phyloP scores from a whole-genome alignment of 225 moss, liverwort and hornwort species.

The Pseudoscleropodium purum region DNA sequence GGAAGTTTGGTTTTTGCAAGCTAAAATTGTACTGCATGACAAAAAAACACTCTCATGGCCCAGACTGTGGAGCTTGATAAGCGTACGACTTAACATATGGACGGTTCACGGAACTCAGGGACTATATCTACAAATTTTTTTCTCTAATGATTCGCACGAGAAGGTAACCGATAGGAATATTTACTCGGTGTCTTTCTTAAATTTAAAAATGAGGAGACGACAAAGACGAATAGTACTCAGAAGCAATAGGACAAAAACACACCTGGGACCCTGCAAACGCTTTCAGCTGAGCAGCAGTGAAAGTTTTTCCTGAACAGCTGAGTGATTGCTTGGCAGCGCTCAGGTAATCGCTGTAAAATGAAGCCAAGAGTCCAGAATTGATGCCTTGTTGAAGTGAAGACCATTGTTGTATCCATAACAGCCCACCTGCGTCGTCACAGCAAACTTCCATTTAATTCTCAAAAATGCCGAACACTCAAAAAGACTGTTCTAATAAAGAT shows the following conservation, averaged over 20 bases:
- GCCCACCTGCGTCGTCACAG: constrained; percentile 49
- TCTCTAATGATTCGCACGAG: neutral
- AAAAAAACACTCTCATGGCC: too few species aligned
- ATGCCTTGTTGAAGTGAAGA: constrained; percentile 60
- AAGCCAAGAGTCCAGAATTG: constrained; percentile 69
- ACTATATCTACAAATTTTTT: neutral
- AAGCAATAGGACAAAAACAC: neutral
- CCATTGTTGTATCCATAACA: constrained; percentile 70
- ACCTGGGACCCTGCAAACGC: constrained; percentile 82
- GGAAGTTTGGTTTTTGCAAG: neutral
- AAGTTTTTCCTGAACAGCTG: constrained; percentile 53
- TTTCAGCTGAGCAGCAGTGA: constrained; percentile 62
- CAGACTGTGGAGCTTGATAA: neutral
- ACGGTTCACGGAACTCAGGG: neutral
- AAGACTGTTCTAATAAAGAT: neutral
- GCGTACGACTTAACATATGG: neutral
- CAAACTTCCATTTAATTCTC: neutral
- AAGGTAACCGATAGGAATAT: neutral
- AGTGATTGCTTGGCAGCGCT: constrained; percentile 37
- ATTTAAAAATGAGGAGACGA: neutral
- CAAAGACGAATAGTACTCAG: neutral
- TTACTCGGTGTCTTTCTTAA: too few species aligned
- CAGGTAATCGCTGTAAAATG: constrained; percentile 88
- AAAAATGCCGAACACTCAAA: neutral
- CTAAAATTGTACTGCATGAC: neutral